A percentile compares a stretch with the other conserved stretches of the same genome.
phyloP scores from a whole-genome alignment of 768 basidiomycete species.

The Chlorophyllum brunneum region DNA sequence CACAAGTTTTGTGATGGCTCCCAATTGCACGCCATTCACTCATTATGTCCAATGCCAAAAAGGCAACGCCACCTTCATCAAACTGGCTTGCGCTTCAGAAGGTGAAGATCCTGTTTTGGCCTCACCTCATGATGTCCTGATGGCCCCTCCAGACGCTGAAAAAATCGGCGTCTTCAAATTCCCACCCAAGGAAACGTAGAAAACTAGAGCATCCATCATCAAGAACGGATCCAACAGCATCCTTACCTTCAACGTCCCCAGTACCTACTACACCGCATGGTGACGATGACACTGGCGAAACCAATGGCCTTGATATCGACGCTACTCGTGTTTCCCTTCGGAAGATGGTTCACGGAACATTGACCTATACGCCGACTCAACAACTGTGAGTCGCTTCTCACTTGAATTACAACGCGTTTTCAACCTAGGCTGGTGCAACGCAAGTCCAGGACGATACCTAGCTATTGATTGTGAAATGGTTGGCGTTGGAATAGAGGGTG shows the following conservation, averaged over 20 bases:
- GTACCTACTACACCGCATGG: neutral
- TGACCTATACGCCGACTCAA: conserved; percentile 37
- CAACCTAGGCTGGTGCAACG: neutral
- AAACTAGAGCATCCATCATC: conserved; percentile 11
- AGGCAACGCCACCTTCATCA: conserved; percentile 33
- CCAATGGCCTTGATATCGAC: conserved; percentile 14
- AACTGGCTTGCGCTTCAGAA: conserved; percentile 60
- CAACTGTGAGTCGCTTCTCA: conserved; percentile 34
- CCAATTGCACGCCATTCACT: no score
- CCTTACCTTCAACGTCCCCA: neutral
- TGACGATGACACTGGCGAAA: neutral
- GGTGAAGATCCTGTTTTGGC: conserved; percentile 27
- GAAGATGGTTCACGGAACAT: conserved; percentile 49
- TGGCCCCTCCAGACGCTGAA: conserved; percentile 5
- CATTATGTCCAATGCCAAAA: no score
- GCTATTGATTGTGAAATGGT: conserved; percentile 98
- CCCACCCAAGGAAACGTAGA: conserved; percentile 8
- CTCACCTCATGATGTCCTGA: neutral
- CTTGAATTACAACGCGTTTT: neutral
- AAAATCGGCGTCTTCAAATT: conserved; percentile 10
- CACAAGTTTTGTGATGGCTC: neutral
- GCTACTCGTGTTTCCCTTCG: conserved; percentile 27
- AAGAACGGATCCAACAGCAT: neutral
- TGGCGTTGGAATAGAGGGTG: conserved; percentile 81
- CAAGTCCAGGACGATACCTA: conserved; percentile 67